phyloP scores from a whole-genome alignment of 176 grass and related monocot genomes.

The Oryza glumipatula region DNA sequence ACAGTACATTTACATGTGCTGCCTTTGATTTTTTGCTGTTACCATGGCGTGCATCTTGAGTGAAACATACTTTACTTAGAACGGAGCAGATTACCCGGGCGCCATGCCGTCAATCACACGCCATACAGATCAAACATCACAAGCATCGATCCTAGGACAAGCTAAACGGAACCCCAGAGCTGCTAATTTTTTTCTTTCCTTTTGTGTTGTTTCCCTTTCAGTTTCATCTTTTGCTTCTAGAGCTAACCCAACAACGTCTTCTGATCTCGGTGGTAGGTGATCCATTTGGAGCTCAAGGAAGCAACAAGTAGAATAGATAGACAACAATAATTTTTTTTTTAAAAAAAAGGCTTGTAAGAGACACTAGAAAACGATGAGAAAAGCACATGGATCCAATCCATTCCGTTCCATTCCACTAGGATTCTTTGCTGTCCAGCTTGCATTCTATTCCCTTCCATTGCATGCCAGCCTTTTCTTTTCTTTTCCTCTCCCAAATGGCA shows the following conservation, averaged over 20 bases:
- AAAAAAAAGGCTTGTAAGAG: not conserved
- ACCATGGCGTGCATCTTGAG: not conserved
- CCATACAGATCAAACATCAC: not conserved
- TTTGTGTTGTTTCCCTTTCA: not conserved
- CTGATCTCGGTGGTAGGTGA: not conserved
- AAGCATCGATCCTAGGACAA: not conserved
- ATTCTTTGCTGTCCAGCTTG: constrained; percentile 45
- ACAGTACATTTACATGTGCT: not conserved
- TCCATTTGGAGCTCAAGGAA: not conserved
- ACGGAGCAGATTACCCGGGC: constrained; percentile 14
- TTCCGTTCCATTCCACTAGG: constrained; percentile 29
- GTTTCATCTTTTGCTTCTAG: not conserved
- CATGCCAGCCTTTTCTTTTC: not conserved
- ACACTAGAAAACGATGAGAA: not conserved
- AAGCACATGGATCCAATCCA: constrained; percentile 24
- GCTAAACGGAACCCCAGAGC: not conserved
- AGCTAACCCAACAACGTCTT: not conserved
- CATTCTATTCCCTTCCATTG: constrained; percentile 10
- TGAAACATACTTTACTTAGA: not conserved
- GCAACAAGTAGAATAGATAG: not conserved
- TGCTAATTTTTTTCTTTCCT: not conserved
- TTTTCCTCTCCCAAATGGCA: not conserved
- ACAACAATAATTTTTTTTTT: too few species aligned
- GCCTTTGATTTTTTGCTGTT: not conserved
- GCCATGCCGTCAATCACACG: not conserved